Evolutionary conservation across 345 rosid genomes (phyloP).

Genomic region (Syzygium aromaticum): DNA sequence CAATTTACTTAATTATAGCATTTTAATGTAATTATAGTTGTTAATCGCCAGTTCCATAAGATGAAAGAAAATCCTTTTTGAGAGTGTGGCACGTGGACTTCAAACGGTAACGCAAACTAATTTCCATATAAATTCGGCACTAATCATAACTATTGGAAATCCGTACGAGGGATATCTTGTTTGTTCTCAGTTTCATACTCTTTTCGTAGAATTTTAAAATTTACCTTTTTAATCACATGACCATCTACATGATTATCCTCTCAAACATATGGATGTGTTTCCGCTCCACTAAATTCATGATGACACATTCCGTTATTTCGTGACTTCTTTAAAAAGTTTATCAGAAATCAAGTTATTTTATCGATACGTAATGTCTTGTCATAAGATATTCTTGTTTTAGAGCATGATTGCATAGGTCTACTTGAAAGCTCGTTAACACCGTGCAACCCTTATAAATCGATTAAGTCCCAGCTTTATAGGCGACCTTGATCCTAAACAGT

Average conservation of each 20-base stretch:
- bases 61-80: neutral
- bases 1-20: neutral
- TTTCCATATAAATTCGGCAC: neutral
- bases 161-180: neutral
- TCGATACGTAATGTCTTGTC: fast-evolving
- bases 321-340: neutral
- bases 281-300: neutral
- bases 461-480: neutral
- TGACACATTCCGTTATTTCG: neutral
- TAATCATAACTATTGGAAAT: neutral
- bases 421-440: neutral
- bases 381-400: neutral
- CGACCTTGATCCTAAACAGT: neutral
- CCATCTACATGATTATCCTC: neutral
- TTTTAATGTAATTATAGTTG: neutral
- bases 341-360: neutral
- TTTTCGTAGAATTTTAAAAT: neutral
- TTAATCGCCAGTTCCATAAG: neutral
- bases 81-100: neutral
- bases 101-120: neutral
- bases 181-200: neutral
- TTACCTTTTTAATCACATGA: neutral
- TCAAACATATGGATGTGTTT: neutral
- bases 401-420: neutral
- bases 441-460: neutral